These are phyloP conservation scores for Thozetella sp. DNA, from an alignment of 495 filamentous ascomycete species.

Conservation along the genomic window DNA sequence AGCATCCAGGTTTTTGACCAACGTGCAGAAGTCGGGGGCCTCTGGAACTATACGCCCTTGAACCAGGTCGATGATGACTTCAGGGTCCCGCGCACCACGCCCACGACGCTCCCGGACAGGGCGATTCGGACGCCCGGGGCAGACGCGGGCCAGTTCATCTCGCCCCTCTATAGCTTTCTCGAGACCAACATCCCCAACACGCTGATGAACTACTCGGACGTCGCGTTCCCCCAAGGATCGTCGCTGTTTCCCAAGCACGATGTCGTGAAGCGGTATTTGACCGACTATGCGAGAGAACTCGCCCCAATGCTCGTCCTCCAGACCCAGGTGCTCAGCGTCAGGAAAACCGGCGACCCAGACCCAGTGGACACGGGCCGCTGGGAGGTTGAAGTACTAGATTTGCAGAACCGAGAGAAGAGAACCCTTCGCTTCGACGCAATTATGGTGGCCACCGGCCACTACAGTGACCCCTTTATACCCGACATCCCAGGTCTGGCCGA, in stretches of 20 bases:
- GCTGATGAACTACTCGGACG: conserved; percentile 74
- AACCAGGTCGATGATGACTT: background rate
- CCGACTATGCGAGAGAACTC: conserved; percentile 67
- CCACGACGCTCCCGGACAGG: background rate
- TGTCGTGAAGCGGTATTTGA: conserved; percentile 66
- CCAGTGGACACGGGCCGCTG: conserved; percentile 18
- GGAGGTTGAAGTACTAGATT: background rate
- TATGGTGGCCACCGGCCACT: conserved; percentile 74
- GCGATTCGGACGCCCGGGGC: background rate
- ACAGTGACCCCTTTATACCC: conserved; percentile 66
- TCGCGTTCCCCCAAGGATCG: conserved; percentile 55
- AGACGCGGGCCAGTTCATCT: conserved; percentile 44
- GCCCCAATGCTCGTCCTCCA: conserved; percentile 26
- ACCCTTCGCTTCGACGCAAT: conserved; percentile 67
- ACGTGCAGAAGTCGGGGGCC: conserved; percentile 64
- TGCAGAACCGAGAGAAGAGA: conserved; percentile 26
- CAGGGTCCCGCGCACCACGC: background rate
- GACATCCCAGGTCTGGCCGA: conserved; percentile 9
- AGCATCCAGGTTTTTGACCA: conserved; percentile 76
- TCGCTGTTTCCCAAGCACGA: conserved; percentile 67
- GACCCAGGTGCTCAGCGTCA: conserved; percentile 37
- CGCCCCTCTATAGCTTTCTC: conserved; percentile 71
- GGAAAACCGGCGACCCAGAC: conserved; percentile 14
- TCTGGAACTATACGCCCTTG: conserved; percentile 68
- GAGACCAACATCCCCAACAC: conserved; percentile 80